Base-by-base conservation (phyloP, 768 basidiomycete genomes). In the Dentipellis sp. region DNA sequence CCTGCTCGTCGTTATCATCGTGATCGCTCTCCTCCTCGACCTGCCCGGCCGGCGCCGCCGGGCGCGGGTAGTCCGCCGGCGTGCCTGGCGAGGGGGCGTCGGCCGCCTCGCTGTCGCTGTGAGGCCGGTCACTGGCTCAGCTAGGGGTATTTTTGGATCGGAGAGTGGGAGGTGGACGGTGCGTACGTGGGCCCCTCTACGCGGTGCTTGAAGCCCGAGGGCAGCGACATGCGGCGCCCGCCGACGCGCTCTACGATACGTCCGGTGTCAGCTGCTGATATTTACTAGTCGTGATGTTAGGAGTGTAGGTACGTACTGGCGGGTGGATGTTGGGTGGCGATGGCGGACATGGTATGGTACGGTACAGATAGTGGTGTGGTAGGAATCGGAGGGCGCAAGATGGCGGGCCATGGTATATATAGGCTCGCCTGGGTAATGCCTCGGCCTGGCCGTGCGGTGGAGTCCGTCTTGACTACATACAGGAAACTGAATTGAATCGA, bases 51-150 rank as follows among this genome's bases (percentile, higher is more conserved):
- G 55, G 61, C 1, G 56, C 53, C 11, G 58, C 38, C 23, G 61
- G 61, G 10, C 61, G 61, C 37, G 61, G 61, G 40, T 62, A 62
- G 48, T 62, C 61, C 4, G 59, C 54, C 36, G 61, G 61, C 48
- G 60, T 53, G 34, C 50, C 61, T 4, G 61, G 59, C 16, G 61
- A 60, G 4, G 56, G 50, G 2, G 22, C 4, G 12, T 38, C 37
- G 2, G 55, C 38, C 38, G 50, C 55, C 19, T 57, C 59, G 23
- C 61, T 62, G 40, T 29, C 29, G 29, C 29, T 29, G 29, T 6
- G 29, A 29, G 3, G 29, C 29, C 29, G 6, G 29, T 29, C n/a
- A n/a, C n/a, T n/a, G n/a, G n/a, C n/a, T n/a, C n/a, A n/a, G n/a
- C n/a, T n/a, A n/a, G n/a, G n/a, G n/a, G n/a, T n/a, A n/a, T n/a